phyloP scores from a whole-genome alignment of 75 land plant genomes.

The Gnetum montanum region DNA sequence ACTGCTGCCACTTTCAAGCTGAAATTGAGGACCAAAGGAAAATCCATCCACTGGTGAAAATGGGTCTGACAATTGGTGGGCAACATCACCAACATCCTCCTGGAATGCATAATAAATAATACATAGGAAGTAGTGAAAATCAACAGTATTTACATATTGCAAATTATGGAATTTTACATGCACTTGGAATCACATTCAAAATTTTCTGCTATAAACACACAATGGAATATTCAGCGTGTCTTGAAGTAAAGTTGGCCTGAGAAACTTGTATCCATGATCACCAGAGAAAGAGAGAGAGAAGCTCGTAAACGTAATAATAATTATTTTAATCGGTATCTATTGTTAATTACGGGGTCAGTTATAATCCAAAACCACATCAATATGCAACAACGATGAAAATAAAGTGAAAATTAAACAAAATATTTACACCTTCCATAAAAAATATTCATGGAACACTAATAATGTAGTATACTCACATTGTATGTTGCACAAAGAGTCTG shows the following conservation, averaged over 20 bases:
- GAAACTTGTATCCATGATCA: too few relatives aligned
- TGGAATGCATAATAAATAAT: constrained; percentile 14
- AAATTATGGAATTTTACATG: too few relatives aligned
- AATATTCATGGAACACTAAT: not conserved
- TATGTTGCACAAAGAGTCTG: constrained; percentile 21
- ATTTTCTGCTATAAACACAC: too few relatives aligned
- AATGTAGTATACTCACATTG: constrained; percentile 22
- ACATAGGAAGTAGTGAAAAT: not conserved
- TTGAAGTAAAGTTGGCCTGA: too few relatives aligned
- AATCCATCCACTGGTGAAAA: constrained; percentile 66
- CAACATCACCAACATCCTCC: constrained; percentile 25
- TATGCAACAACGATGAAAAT: too few relatives aligned
- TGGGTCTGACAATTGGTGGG: constrained; percentile 30
- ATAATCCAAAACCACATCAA: too few relatives aligned
- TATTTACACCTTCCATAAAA: not conserved
- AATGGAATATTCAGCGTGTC: too few relatives aligned
- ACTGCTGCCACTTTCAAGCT: constrained; percentile 24
- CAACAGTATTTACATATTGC: not conserved
- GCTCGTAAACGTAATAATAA: too few relatives aligned
- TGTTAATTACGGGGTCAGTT: too few relatives aligned
- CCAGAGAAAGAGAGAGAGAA: too few relatives aligned
- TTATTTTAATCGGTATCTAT: too few relatives aligned
- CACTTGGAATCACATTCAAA: too few relatives aligned
- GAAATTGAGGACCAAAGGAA: constrained; percentile 35
- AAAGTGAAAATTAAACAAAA: not conserved